Base-by-base conservation (phyloP, 2,329 filamentous ascomycete species). In the Fusarium sp. region DNA sequence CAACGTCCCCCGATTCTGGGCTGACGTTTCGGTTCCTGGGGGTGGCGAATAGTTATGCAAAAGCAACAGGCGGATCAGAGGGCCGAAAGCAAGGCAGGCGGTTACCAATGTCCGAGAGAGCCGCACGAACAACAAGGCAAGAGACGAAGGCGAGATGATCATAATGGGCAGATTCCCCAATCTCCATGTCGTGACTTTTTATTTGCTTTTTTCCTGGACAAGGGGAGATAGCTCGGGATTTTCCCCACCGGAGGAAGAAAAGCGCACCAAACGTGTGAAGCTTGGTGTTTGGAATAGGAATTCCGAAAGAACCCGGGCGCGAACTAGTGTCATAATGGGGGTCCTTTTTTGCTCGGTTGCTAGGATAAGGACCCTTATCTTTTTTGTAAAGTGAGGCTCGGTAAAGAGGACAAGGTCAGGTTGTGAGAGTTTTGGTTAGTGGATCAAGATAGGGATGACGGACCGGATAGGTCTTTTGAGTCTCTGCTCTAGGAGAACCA, bases 271-370 rank as follows among this genome's bases (percentile, higher is more conserved):
- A 37, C 34, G 34, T 37, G 34, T 37, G 34, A 37, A 37, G 16
- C 22, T 34, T 32, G 22, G 14, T 52, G 49, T 37, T 63, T 54
- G 42, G 34, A 54, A 57, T 27, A 37, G 20, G 25, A 56, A 67
- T 67, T 58, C 69, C 69, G 69, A 72, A 72, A 72, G 70, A 67
- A 70, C 69, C 69, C 69, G 65, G 44, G 34, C 25, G 29, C 14
- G 27, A 57, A 34, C 59, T 64, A 65, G 61, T 37, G 16, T 37
- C 37, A 52, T 16, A n/a, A 41, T 16, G 49, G 58, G 30, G 42
- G 37, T 18, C 22, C 27, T 29, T 24, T 29, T 29, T 47, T 47
- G 12, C 12, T 51, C 32, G 32, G 47, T 51, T 56, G 24, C 58
- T 48, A 45, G 61, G 54, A 55, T 47, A 29, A 57, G 40, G 67